Conservation (phyloP, 352 stramenopile species). For the Globisporangium acanthophoron region DNA sequence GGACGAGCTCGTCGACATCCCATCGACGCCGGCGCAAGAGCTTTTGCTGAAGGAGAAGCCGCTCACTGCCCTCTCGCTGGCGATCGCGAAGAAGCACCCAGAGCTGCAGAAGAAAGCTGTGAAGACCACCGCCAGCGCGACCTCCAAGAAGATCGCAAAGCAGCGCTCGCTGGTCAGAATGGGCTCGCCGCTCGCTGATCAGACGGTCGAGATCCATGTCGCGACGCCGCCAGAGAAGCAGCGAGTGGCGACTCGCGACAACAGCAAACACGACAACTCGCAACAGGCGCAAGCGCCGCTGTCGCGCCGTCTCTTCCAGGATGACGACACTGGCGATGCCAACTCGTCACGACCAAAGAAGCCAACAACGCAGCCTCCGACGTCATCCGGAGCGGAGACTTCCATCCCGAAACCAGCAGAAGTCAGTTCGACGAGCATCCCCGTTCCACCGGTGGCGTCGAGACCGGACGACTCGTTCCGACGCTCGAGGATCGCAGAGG, state of each 20-base stretch:
- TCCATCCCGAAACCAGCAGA: not conserved
- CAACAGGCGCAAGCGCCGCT: not conserved
- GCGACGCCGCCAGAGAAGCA: constrained; percentile 18
- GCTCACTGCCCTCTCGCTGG: constrained; percentile 29
- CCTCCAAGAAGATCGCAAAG: constrained; percentile 11
- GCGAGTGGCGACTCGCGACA: constrained; percentile 1
- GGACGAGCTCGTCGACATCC: constrained; percentile 42
- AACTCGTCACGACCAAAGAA: not conserved
- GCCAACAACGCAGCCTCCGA: not conserved
- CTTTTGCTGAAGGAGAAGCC: constrained; percentile 47
- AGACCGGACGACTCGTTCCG: constrained; percentile 11
- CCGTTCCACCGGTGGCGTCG: constrained; percentile 6
- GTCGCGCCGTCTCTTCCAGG: constrained; percentile 10
- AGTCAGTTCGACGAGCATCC: not conserved
- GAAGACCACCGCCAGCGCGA: not conserved
- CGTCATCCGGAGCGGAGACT: not conserved
- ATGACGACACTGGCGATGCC: not conserved
- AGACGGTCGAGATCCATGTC: constrained; percentile 30
- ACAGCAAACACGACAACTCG: not conserved
- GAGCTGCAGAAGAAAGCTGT: constrained; percentile 19
- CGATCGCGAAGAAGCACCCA: constrained; percentile 34
- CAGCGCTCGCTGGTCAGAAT: constrained; percentile 22
- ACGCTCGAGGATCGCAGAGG: constrained; percentile 11
- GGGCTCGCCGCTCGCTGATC: constrained; percentile 15
- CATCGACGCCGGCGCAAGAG: constrained; percentile 25